Percentiles rank a stretch among this genome's conserved stretches.
Conservation (phyloP, 768 basidiomycete species). For the Hygrophoropsis aurantiaca region DNA sequence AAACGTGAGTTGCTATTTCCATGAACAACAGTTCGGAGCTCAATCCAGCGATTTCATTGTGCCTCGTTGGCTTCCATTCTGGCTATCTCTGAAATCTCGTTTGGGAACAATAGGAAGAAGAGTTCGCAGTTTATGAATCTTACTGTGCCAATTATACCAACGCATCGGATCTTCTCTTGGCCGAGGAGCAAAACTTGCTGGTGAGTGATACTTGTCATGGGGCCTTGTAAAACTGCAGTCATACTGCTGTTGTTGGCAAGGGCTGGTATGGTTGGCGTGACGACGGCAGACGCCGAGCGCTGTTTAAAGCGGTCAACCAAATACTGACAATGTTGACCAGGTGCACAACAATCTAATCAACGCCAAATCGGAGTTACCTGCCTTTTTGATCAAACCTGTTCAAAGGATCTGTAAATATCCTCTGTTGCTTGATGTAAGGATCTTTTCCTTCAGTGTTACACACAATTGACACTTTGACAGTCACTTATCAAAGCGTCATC, state of each 20-base stretch:
- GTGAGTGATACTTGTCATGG: conserved; percentile 48
- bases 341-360: conserved; percentile 83
- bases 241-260: conserved; percentile 4
- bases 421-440: conserved; percentile 81
- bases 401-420: conserved; percentile 99
- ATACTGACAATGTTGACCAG: conserved; percentile 38
- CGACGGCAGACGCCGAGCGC: conserved; percentile 11
- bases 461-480: conserved; percentile 35
- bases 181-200: conserved; percentile 81
- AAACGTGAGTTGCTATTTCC: conserved; percentile 56
- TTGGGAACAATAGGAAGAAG: conserved; percentile 81
- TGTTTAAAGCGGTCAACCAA: neutral
- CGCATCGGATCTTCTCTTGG: conserved; percentile 81
- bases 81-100: conserved; percentile 5
- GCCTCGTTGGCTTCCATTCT: conserved; percentile 12
- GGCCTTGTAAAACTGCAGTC: conserved; percentile 5
- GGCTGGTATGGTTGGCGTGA: conserved; percentile 21
- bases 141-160: conserved; percentile 95
- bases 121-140: conserved; percentile 94
- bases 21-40: conserved; percentile 26
- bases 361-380: conserved; percentile 88
- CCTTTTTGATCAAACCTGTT: conserved; percentile 97
- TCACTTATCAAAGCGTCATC: conserved; percentile 74
- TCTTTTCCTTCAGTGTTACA: conserved; percentile 13
- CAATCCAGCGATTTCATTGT: conserved; percentile 45